phyloP scores from a whole-genome alignment of 2,329 filamentous ascomycete genomes.

The Leptosphaerulina australis region DNA sequence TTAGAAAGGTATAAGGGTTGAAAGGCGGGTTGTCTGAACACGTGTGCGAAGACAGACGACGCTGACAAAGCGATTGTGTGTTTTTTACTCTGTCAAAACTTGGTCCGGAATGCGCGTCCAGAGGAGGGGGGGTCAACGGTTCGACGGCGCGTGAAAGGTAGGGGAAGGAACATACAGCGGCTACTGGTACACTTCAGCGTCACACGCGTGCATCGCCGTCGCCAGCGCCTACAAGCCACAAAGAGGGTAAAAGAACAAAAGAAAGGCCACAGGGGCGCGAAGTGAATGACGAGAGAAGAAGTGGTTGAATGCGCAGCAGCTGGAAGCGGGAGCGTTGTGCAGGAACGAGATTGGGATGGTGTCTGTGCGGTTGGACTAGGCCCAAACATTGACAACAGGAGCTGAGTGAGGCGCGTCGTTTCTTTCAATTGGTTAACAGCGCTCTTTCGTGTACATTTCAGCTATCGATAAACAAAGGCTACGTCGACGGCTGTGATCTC shows the following conservation, averaged over 20 bases:
- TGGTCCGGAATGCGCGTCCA: conserved; percentile 4
- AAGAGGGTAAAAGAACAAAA: conserved; percentile 11
- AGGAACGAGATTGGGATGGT: conserved; percentile 22
- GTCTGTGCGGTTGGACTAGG: conserved; percentile 15
- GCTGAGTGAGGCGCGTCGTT: conserved; percentile 8
- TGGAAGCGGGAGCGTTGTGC: conserved; percentile 11
- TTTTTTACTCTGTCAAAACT: background rate
- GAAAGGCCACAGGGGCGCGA: conserved; percentile 17
- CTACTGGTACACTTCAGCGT: conserved; percentile 10
- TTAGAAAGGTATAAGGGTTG: conserved; percentile 10
- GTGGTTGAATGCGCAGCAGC: conserved; percentile 6
- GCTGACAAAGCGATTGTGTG: conserved; percentile 1
- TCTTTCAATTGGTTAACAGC: conserved; percentile 21
- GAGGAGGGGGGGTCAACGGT: conserved; percentile 4
- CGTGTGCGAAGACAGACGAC: background rate
- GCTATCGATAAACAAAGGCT: conserved; percentile 22
- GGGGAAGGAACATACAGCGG: conserved; percentile 9
- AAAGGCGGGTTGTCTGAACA: conserved; percentile 5
- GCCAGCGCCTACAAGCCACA: conserved; percentile 11
- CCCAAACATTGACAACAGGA: conserved; percentile 27
- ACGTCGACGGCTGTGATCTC: conserved; percentile 22
- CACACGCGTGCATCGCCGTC: conserved; percentile 10
- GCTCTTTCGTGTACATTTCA: conserved; percentile 11
- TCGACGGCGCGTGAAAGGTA: conserved; percentile 16
- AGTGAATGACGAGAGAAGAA: conserved; percentile 16